phyloP scores from a whole-genome alignment of 495 filamentous ascomycete genomes.

The Monascus purpureus region DNA sequence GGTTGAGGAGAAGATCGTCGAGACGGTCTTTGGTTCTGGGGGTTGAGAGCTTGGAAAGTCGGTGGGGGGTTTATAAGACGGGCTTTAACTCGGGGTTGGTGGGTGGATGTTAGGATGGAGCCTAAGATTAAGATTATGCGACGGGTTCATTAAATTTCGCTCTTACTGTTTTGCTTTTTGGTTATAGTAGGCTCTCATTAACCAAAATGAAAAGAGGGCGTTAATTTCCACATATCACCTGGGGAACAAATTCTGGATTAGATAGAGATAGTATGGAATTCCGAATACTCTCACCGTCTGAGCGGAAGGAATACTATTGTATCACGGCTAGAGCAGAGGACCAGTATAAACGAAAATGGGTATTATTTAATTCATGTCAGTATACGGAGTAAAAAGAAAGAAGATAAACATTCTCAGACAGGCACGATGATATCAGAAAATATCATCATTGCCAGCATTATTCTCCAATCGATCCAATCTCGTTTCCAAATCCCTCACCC shows the following conservation, averaged over 20 bases:
- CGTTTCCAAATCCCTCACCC: conserved; percentile 79
- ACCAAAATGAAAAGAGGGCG: too few relatives aligned
- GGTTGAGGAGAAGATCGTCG: conserved; percentile 18
- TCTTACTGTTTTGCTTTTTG: too few relatives aligned
- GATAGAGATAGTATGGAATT: neutral
- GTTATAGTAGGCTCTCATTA: too few relatives aligned
- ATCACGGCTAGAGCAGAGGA: neutral
- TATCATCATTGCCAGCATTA: too few relatives aligned
- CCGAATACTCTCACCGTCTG: too few relatives aligned
- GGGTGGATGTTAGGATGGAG: conserved; percentile 28
- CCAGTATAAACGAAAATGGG: conserved; percentile 6
- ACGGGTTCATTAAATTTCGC: too few relatives aligned
- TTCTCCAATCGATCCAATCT: conserved; percentile 45
- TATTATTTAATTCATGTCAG: conserved; percentile 14
- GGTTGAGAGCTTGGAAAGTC: conserved; percentile 10
- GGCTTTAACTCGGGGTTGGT: conserved; percentile 22
- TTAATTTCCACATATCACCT: conserved; percentile 1
- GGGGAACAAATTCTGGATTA: neutral
- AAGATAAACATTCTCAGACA: too few relatives aligned
- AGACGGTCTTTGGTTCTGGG: conserved; percentile 9
- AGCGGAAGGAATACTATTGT: neutral
- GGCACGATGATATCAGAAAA: too few relatives aligned
- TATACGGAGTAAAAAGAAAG: neutral
- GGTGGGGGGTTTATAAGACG: conserved; percentile 11
- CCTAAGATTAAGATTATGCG: conserved; percentile 24